Conservation (phyloP, 2,329 filamentous ascomycete genomes). For the Periconia sp. region DNA sequence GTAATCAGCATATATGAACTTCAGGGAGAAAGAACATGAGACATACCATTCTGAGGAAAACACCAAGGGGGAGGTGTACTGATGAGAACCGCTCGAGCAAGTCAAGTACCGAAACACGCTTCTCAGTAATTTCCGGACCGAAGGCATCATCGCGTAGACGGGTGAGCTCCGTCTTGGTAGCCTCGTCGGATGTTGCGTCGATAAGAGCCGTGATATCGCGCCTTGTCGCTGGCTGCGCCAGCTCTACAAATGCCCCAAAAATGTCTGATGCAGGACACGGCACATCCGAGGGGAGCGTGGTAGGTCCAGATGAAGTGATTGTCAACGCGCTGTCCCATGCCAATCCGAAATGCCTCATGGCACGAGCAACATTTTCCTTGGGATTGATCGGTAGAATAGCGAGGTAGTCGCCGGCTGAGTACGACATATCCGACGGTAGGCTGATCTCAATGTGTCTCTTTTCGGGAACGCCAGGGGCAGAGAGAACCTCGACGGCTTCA, state of each 20-base stretch:
- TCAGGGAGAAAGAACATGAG: neutral
- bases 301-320: slow-evolving; percentile 61
- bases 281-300: slow-evolving; percentile 65
- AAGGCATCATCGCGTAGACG: slow-evolving; percentile 49
- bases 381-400: slow-evolving; percentile 73
- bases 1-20: neutral
- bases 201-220: slow-evolving; percentile 57
- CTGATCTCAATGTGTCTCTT: slow-evolving; percentile 48
- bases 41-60: slow-evolving; percentile 66
- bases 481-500: slow-evolving; percentile 33
- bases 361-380: slow-evolving; percentile 61
- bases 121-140: slow-evolving; percentile 46
- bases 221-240: slow-evolving; percentile 71
- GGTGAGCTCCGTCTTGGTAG: slow-evolving; percentile 52
- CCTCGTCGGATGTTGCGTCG: slow-evolving; percentile 53
- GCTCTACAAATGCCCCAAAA: slow-evolving; percentile 71
- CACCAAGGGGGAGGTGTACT: slow-evolving; percentile 63
- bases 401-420: slow-evolving; percentile 75
- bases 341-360: slow-evolving; percentile 65
- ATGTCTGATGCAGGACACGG: slow-evolving; percentile 65
- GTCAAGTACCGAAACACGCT: slow-evolving; percentile 67
- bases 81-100: slow-evolving; percentile 64
- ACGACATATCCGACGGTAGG: slow-evolving; percentile 55
- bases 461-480: slow-evolving; percentile 25
- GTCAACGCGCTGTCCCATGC: slow-evolving; percentile 69